Evolutionary conservation across 2,329 filamentous ascomycete genomes (phyloP).

Genomic region (Paecilomyces dactylethromorphus): DNA sequence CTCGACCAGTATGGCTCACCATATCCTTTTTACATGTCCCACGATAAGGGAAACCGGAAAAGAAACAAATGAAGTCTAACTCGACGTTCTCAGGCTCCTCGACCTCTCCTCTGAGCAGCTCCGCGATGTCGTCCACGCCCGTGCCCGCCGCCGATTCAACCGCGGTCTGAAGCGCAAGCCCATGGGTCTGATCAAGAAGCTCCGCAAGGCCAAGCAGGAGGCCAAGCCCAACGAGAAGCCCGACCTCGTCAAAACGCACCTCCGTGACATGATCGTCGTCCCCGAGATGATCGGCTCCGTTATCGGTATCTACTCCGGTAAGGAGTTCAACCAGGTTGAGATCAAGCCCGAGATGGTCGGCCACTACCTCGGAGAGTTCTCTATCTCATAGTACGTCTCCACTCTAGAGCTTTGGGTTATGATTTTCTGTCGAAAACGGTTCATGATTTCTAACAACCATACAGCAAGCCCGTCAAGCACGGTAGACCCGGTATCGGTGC

Average conservation of each 20-base stretch:
- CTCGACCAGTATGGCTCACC: conserved; percentile 82
- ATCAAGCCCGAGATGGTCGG: conserved; percentile 99
- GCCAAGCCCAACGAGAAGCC: conserved; percentile 99
- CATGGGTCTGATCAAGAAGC: conserved; percentile 99
- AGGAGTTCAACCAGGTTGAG: conserved; percentile 99
- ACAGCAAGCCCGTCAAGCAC: conserved; percentile 99
- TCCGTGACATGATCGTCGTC: conserved; percentile 99
- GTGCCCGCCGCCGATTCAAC: conserved; percentile 98
- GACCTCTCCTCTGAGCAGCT: conserved; percentile 98
- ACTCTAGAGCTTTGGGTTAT: background rate
- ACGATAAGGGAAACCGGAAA: background rate
- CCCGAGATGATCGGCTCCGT: conserved; percentile 99
- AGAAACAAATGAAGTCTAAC: background rate
- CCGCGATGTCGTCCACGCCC: conserved; percentile 98
- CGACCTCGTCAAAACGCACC: conserved; percentile 97
- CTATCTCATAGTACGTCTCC: conserved; percentile 91
- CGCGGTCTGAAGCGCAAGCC: conserved; percentile 99
- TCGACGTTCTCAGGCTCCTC: conserved; percentile 65
- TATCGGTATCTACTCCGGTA: conserved; percentile 98
- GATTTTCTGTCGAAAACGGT: background rate
- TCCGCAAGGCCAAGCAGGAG: conserved; percentile 98
- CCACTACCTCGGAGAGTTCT: conserved; percentile 99
- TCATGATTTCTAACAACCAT: conserved; percentile 43
- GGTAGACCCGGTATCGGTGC: conserved; percentile 99
- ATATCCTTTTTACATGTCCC: conserved; percentile 3